Percentiles rank a stretch among this genome's conserved stretches.
These are phyloP conservation scores for Hevea brasiliensis DNA, from an alignment of 345 rosid genomes.

Conservation along the genomic window DNA sequence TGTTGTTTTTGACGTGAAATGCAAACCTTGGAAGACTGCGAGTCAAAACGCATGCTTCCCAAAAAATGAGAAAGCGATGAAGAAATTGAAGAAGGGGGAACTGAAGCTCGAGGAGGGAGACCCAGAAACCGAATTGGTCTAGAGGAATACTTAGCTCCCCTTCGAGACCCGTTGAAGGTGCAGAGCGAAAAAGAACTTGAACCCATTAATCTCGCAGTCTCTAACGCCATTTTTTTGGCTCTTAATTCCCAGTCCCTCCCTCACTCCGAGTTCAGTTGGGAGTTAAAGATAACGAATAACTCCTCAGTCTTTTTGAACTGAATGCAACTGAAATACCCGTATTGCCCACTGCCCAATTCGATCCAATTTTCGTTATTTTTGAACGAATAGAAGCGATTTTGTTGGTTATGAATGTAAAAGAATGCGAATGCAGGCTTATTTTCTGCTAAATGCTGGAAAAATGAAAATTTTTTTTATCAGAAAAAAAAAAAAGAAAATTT, in stretches of 20 bases:
- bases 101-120: slow-evolving; percentile 48
- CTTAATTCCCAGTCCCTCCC: neutral
- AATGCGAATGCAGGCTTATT: too few relatives aligned
- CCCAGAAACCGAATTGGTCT: slow-evolving; percentile 45
- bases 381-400: neutral
- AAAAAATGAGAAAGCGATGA: slow-evolving; percentile 58
- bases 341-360: neutral
- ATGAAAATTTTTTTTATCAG: too few relatives aligned
- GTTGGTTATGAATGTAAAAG: neutral
- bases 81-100: slow-evolving; percentile 36
- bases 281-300: slow-evolving; percentile 15
- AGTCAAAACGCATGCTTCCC: slow-evolving; percentile 44
- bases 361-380: neutral
- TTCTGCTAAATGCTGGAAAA: neutral
- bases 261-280: slow-evolving; percentile 3
- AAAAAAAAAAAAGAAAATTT: too few relatives aligned
- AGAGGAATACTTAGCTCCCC: slow-evolving; percentile 44
- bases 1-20: slow-evolving; percentile 23
- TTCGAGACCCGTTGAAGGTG: slow-evolving; percentile 58
- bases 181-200: slow-evolving; percentile 49
- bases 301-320: slow-evolving; percentile 4
- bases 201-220: slow-evolving; percentile 54
- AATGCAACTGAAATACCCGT: neutral
- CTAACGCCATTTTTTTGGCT: slow-evolving; percentile 61
- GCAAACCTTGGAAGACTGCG: slow-evolving; percentile 34